Evolutionary conservation across 2,329 filamentous ascomycete genomes (phyloP).

Genomic region (Thermomyces lanuginosus): DNA sequence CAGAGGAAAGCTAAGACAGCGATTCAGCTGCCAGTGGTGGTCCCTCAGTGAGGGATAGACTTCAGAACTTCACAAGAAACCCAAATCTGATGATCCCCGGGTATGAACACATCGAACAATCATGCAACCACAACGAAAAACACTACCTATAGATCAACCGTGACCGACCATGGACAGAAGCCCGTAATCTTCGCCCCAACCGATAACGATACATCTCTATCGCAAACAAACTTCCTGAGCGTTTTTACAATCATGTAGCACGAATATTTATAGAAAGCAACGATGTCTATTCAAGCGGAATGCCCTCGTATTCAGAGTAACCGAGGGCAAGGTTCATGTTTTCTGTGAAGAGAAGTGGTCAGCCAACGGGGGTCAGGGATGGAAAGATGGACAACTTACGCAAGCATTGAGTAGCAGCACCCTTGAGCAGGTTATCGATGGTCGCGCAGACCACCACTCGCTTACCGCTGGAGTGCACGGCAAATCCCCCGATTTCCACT

Average conservation of each 20-base stretch:
- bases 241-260: conserved; percentile 1
- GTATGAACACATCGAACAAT: no score
- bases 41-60: no score
- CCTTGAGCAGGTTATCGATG: conserved; percentile 88
- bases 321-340: conserved; percentile 91
- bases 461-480: conserved; percentile 78
- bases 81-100: no score
- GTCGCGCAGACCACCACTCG: conserved; percentile 86
- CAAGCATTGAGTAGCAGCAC: conserved; percentile 79
- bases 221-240: neutral
- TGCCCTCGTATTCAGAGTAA: conserved; percentile 77
- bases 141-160: no score
- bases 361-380: conserved; percentile 3
- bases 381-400: conserved; percentile 44
- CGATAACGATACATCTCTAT: no score
- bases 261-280: no score
- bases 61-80: no score
- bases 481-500: conserved; percentile 87
- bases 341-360: conserved; percentile 34
- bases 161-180: no score
- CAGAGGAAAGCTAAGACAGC: no score
- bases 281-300: conserved; percentile 47
- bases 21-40: no score
- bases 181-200: no score
- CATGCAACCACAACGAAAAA: no score